Evolutionary conservation across 805 yeast species (phyloP).

Genomic region (Saccharomycopsis guyanensis): DNA sequence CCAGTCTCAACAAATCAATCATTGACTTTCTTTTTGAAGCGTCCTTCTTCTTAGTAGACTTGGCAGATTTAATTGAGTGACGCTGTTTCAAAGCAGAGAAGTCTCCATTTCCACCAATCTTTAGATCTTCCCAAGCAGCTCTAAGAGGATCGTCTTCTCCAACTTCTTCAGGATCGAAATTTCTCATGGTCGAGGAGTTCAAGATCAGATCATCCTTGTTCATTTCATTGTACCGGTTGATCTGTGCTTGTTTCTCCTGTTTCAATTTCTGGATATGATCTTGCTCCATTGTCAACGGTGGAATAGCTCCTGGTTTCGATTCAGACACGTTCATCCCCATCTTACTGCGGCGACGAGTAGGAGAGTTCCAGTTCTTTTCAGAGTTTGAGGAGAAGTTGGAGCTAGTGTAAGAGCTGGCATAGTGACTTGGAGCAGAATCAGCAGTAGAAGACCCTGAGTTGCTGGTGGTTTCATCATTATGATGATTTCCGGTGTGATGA

Average conservation of each 20-base stretch:
- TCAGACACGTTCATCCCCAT: slow-evolving; percentile 23
- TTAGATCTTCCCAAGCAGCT: slow-evolving; percentile 42
- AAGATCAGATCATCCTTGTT: slow-evolving; percentile 19
- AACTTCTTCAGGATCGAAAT: slow-evolving; percentile 19
- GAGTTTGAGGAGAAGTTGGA: slow-evolving; percentile 23
- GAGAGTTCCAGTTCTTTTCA: slow-evolving; percentile 35
- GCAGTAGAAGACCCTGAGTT: slow-evolving; percentile 6
- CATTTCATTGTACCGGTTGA: slow-evolving; percentile 8
- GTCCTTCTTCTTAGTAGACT: slow-evolving; percentile 15
- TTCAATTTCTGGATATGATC: neutral
- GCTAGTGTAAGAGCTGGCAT: slow-evolving; percentile 23
- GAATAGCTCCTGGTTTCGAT: neutral
- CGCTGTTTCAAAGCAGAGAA: slow-evolving; percentile 31
- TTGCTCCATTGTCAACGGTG: neutral
- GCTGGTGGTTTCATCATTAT: slow-evolving; percentile 8
- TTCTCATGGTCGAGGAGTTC: slow-evolving; percentile 20
- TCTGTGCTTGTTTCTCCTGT: slow-evolving; percentile 5
- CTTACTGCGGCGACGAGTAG: slow-evolving; percentile 33
- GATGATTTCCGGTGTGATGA: too few species aligned
- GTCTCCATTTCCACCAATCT: slow-evolving; percentile 36
- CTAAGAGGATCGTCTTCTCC: slow-evolving; percentile 41
- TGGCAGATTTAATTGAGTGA: slow-evolving; percentile 24
- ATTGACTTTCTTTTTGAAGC: slow-evolving; percentile 7
- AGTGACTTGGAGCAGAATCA: slow-evolving; percentile 21
- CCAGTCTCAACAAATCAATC: slow-evolving; percentile 2